A percentile compares a stretch with the other conserved stretches of the same genome.
phyloP scores from a whole-genome alignment of 2,329 filamentous ascomycete genomes.

The Lasiodiplodia sp. region DNA sequence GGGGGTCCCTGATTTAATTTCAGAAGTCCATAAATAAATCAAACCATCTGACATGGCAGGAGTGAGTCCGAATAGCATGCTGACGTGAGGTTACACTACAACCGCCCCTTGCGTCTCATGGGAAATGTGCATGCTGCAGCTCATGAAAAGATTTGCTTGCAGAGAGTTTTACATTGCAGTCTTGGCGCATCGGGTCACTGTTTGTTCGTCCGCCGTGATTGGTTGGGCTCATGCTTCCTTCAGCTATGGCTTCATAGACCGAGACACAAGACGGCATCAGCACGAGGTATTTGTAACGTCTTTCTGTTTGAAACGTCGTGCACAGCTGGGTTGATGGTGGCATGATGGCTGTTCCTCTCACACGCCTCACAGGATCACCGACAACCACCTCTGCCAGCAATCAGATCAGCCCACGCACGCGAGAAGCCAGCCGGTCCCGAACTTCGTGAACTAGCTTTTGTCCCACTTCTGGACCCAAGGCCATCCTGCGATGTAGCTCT shows the following conservation, averaged over 20 bases:
- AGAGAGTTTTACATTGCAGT: too few relatives aligned
- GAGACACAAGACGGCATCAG: background rate
- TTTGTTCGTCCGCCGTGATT: too few relatives aligned
- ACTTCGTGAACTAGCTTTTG: background rate
- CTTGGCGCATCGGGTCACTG: too few relatives aligned
- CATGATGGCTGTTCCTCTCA: background rate
- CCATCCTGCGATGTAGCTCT: conserved; percentile 8
- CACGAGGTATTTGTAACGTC: background rate
- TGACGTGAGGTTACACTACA: conserved; percentile 21
- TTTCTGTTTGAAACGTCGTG: background rate
- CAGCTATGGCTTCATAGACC: background rate
- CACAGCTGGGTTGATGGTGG: background rate
- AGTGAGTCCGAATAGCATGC: background rate
- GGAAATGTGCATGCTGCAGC: background rate
- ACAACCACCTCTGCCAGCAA: background rate
- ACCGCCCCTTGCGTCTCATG: conserved; percentile 11
- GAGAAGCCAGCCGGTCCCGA: background rate
- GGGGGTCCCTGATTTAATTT: background rate
- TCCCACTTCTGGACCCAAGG: conserved; percentile 6
- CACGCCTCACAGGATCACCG: background rate
- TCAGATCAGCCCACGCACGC: conserved; percentile 25
- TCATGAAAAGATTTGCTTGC: background rate
- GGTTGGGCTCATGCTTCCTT: too few relatives aligned
- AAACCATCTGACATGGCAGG: too few relatives aligned
- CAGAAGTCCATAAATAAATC: conserved; percentile 4